Evolutionary conservation across 2,329 filamentous ascomycete genomes (phyloP).

Genomic region (Catunica adiposa): DNA sequence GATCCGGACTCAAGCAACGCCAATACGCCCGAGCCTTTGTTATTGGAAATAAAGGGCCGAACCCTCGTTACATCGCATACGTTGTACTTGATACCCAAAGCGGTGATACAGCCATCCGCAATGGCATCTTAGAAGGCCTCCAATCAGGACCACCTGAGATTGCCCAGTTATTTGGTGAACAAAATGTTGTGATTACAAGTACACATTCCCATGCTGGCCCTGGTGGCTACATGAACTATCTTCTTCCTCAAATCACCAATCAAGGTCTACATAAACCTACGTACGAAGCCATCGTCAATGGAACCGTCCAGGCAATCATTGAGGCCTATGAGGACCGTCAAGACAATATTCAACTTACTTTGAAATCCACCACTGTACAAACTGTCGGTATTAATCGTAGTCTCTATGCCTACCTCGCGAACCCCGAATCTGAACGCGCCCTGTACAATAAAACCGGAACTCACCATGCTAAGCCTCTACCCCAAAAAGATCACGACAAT

Average conservation of each 20-base stretch:
- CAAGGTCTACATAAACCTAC: slow-evolving; percentile 75
- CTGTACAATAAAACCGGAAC: slow-evolving; percentile 33
- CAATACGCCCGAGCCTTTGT: slow-evolving; percentile 85
- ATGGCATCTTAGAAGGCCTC: slow-evolving; percentile 74
- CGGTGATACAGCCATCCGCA: slow-evolving; percentile 74
- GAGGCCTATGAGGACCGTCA: slow-evolving; percentile 48
- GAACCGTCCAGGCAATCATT: slow-evolving; percentile 64
- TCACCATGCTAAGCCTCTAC: not conserved
- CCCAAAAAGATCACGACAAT: not conserved
- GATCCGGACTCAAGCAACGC: slow-evolving; percentile 70
- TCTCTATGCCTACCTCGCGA: slow-evolving; percentile 68
- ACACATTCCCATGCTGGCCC: slow-evolving; percentile 89
- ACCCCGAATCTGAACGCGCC: slow-evolving; percentile 55
- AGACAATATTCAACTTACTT: slow-evolving; percentile 44
- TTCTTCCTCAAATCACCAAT: slow-evolving; percentile 79
- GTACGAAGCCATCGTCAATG: slow-evolving; percentile 77
- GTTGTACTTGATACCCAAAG: slow-evolving; percentile 74
- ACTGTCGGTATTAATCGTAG: slow-evolving; percentile 73
- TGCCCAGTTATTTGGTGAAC: slow-evolving; percentile 49
- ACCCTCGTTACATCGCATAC: slow-evolving; percentile 70
- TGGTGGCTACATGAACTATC: slow-evolving; percentile 85
- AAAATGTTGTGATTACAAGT: slow-evolving; percentile 78
- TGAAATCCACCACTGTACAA: slow-evolving; percentile 43
- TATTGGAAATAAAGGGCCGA: slow-evolving; percentile 47
- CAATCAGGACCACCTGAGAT: slow-evolving; percentile 52